Evolutionary conservation across 345 rosid species (phyloP).

Genomic region (Draba incana): DNA sequence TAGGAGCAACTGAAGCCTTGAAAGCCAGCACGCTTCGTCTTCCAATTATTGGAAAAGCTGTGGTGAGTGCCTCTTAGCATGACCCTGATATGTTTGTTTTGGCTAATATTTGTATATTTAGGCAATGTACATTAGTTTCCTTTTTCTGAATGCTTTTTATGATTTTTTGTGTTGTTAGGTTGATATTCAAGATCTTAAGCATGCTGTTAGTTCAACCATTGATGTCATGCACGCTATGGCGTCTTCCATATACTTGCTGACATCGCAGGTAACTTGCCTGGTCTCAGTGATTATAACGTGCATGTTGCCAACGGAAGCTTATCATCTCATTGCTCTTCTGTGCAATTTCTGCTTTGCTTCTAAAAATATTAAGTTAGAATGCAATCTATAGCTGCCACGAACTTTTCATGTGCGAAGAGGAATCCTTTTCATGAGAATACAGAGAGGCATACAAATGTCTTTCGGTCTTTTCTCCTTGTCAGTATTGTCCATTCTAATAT

Average conservation of each 20-base stretch:
- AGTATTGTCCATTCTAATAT: constrained; percentile 4
- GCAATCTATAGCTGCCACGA: constrained; percentile 15
- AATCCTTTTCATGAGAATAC: neutral
- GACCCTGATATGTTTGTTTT: neutral
- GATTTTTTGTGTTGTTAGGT: constrained; percentile 47
- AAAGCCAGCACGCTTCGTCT: constrained; percentile 97
- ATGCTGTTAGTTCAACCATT: constrained; percentile 81
- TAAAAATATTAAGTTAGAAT: neutral
- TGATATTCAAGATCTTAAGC: constrained; percentile 77
- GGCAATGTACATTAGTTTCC: constrained; percentile 22
- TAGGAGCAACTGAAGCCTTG: constrained; percentile 84
- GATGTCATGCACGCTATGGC: constrained; percentile 89
- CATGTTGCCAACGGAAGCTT: constrained; percentile 7
- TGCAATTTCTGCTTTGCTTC: constrained; percentile 1
- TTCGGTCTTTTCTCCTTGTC: neutral
- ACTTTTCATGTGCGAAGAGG: neutral
- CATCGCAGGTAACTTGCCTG: constrained; percentile 57
- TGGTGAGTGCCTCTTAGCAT: constrained; percentile 46
- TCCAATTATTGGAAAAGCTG: constrained; percentile 78
- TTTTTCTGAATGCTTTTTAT: constrained; percentile 13
- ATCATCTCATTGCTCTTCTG: constrained; percentile 16
- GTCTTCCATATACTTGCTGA: constrained; percentile 63
- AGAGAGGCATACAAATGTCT: neutral
- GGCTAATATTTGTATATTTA: neutral
- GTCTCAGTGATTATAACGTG: constrained; percentile 17